Evolutionary conservation across 768 basidiomycete genomes (phyloP).

Genomic region (Boletus fagicola): DNA sequence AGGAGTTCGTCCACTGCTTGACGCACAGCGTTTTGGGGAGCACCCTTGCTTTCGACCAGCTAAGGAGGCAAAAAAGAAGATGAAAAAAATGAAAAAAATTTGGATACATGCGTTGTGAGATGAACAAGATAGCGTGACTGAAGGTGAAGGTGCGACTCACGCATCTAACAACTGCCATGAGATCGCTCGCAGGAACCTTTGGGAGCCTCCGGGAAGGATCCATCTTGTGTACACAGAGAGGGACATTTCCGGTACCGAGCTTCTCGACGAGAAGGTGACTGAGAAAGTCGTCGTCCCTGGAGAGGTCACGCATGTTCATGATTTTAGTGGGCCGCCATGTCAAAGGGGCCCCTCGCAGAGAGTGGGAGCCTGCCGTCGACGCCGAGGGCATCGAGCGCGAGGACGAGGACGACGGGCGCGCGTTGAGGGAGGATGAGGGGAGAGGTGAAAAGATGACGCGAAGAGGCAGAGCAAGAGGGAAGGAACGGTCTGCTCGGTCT

Average conservation of each 20-base stretch:
- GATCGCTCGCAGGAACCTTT: slow-evolving; percentile 65
- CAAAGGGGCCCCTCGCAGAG: slow-evolving; percentile 31
- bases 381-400: slow-evolving; percentile 35
- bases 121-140: slow-evolving; percentile 32
- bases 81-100: slow-evolving; percentile 24
- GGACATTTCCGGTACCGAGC: slow-evolving; percentile 73
- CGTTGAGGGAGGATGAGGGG: slow-evolving; percentile 10
- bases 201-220: slow-evolving; percentile 74
- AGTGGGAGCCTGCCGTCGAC: slow-evolving; percentile 26
- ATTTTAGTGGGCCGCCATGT: slow-evolving; percentile 82
- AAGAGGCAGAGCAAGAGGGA: slow-evolving; percentile 29
- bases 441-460: slow-evolving; percentile 31
- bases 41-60: slow-evolving; percentile 59
- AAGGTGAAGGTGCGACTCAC: slow-evolving; percentile 43
- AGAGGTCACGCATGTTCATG: slow-evolving; percentile 89
- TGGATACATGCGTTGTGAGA: slow-evolving; percentile 13
- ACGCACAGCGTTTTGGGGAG: slow-evolving; percentile 57
- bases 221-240: slow-evolving; percentile 91
- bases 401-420: slow-evolving; percentile 25
- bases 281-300: slow-evolving; percentile 88
- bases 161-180: slow-evolving; percentile 74
- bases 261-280: slow-evolving; percentile 88
- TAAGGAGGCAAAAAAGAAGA: slow-evolving; percentile 28
- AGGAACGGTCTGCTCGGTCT: slow-evolving; percentile 19
- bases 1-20: slow-evolving; percentile 78